Evolutionary conservation across 495 filamentous ascomycete species (phyloP).

Genomic region (Letharia columbiana): DNA sequence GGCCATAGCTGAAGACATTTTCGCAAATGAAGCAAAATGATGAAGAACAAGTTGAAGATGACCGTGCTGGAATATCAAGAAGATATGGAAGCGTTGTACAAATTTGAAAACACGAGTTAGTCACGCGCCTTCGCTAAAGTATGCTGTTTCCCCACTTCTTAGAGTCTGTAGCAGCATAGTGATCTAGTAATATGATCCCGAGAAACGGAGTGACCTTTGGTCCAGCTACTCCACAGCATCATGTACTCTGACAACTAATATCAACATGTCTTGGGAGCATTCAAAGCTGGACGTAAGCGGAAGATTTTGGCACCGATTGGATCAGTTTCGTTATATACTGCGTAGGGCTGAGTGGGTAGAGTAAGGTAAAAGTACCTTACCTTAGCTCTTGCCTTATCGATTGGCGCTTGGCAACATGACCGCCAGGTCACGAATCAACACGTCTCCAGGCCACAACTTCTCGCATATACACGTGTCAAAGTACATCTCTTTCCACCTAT

Average conservation of each 20-base stretch:
- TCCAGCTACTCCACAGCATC: neutral
- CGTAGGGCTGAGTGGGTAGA: slow-evolving; percentile 11
- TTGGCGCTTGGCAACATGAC: slow-evolving; percentile 12
- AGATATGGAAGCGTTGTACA: too few relatives aligned
- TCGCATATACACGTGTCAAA: slow-evolving; percentile 14
- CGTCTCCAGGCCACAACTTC: slow-evolving; percentile 5
- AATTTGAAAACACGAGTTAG: neutral
- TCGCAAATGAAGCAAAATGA: neutral
- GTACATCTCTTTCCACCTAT: slow-evolving; percentile 2
- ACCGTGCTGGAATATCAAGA: neutral
- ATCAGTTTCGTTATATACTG: neutral
- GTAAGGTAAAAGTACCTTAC: neutral
- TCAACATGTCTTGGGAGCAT: neutral
- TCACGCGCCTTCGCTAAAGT: slow-evolving; percentile 10
- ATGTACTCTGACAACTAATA: neutral
- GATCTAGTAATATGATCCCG: neutral
- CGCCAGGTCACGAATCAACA: slow-evolving; percentile 14
- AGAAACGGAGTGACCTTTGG: too few relatives aligned
- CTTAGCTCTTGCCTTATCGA: slow-evolving; percentile 4
- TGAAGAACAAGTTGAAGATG: neutral
- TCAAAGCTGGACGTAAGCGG: neutral
- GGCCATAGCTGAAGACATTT: neutral
- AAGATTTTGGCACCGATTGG: neutral
- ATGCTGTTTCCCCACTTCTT: slow-evolving; percentile 4
- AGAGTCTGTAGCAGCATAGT: neutral